Evolutionary conservation across 179 eudicot genomes (phyloP).

Genomic region (Nepenthes alata): DNA sequence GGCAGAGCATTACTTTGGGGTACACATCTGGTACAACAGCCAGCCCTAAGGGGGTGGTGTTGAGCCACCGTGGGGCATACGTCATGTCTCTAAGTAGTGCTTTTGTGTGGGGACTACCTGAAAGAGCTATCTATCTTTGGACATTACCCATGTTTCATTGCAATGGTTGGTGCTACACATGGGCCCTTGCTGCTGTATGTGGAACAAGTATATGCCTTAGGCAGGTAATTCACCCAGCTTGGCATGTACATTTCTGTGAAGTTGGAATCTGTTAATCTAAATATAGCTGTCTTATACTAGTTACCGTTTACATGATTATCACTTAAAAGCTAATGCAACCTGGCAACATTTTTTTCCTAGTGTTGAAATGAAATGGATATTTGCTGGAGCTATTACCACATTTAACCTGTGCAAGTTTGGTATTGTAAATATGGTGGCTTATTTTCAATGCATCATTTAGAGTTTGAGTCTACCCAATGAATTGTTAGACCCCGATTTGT

Average conservation of each 20-base stretch:
- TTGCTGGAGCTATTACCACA: too few species aligned
- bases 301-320: too few species aligned
- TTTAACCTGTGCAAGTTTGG: too few species aligned
- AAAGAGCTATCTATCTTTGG: constrained; percentile 87
- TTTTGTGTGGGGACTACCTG: constrained; percentile 66
- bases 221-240: constrained; percentile 41
- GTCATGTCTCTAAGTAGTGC: constrained; percentile 66
- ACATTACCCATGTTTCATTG: constrained; percentile 95
- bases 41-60: constrained; percentile 92
- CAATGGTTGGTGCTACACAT: constrained; percentile 92
- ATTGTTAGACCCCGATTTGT: too few species aligned
- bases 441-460: too few species aligned
- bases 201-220: constrained; percentile 93
- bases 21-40: constrained; percentile 97
- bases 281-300: not conserved
- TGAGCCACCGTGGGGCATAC: constrained; percentile 90
- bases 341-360: too few species aligned
- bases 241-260: not conserved
- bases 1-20: constrained; percentile 87
- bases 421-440: too few species aligned
- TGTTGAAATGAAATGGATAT: too few species aligned
- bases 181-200: constrained; percentile 90
- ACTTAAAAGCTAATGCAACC: too few species aligned
- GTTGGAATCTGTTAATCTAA: constrained; percentile 4
- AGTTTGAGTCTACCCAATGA: too few species aligned